phyloP scores from a whole-genome alignment of 495 filamentous ascomycete species.

The Aspergillus kassunensis region DNA sequence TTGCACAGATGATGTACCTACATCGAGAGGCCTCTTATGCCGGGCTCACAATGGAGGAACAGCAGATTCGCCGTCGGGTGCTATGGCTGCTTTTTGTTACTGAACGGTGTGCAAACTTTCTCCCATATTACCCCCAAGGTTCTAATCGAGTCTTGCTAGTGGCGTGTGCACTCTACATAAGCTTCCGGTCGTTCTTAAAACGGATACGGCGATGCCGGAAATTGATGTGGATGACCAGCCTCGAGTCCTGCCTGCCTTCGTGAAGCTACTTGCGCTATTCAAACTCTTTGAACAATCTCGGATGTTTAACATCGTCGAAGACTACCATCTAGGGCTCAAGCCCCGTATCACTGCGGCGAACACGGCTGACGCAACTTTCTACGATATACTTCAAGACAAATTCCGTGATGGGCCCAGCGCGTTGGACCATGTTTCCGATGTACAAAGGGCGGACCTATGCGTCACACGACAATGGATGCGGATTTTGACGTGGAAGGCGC shows the following conservation, averaged over 20 bases:
- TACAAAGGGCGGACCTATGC: slow-evolving; percentile 45
- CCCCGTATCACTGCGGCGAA: slow-evolving; percentile 11
- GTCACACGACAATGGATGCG: slow-evolving; percentile 48
- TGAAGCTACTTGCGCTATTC: slow-evolving; percentile 41
- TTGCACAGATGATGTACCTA: slow-evolving; percentile 43
- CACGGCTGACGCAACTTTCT: slow-evolving; percentile 16
- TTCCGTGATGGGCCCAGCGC: slow-evolving; percentile 29
- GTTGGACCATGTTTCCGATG: slow-evolving; percentile 28
- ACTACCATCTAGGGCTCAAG: slow-evolving; percentile 16
- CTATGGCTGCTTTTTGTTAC: slow-evolving; percentile 46
- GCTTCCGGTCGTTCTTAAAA: slow-evolving; percentile 35
- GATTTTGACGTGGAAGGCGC: slow-evolving; percentile 41
- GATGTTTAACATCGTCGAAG: slow-evolving; percentile 38
- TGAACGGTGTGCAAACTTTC: slow-evolving; percentile 25
- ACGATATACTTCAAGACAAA: slow-evolving; percentile 30
- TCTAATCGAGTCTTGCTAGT: slow-evolving; percentile 3
- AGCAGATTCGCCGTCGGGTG: slow-evolving; percentile 38
- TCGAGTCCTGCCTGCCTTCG: slow-evolving; percentile 37
- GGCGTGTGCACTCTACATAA: slow-evolving; percentile 44
- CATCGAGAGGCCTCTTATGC: slow-evolving; percentile 36
- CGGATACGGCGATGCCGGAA: slow-evolving; percentile 29
- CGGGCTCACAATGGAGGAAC: slow-evolving; percentile 20
- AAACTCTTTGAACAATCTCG: slow-evolving; percentile 35
- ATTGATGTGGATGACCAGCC: slow-evolving; percentile 28
- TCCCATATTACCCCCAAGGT: neutral